phyloP scores from a whole-genome alignment of 23 red algal genomes.

The Gracilariopsis chorda region DNA sequence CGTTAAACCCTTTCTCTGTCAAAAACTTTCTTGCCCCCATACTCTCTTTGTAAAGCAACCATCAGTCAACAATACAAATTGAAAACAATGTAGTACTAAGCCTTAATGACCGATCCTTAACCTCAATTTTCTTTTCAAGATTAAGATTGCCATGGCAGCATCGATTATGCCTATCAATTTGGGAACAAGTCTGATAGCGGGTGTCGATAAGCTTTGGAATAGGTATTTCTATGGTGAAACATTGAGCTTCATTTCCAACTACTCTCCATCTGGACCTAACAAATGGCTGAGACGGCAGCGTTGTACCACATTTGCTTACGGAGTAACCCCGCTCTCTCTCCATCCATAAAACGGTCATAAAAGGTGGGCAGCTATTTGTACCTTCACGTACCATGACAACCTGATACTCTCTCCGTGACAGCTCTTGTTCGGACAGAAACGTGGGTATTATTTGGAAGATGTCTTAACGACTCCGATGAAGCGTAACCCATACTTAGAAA shows the following conservation, averaged over 20 bases:
- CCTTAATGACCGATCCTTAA: not conserved
- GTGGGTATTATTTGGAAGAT: not conserved
- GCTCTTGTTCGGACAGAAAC: not conserved
- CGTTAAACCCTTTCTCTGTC: not conserved
- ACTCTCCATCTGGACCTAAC: not conserved
- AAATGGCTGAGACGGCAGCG: not conserved
- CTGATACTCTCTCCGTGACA: not conserved
- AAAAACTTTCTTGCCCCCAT: not conserved
- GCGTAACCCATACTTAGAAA: not conserved
- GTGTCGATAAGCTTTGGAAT: not conserved
- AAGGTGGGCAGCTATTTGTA: not conserved
- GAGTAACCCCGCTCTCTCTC: conserved; percentile 14
- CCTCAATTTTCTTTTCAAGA: conserved; percentile 8
- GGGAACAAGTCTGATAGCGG: not conserved
- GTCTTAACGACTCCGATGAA: conserved; percentile 31
- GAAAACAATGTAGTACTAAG: not conserved
- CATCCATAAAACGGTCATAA: conserved; percentile 31
- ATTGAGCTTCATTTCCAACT: not conserved
- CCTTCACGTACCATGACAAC: not conserved
- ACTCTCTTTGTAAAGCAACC: not conserved
- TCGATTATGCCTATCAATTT: conserved; percentile 1
- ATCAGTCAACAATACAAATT: not conserved
- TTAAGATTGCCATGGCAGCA: not conserved
- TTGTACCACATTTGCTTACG: not conserved
- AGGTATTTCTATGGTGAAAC: not conserved